Evolutionary conservation across 768 basidiomycete species (phyloP), one percentile per base, ranked within the genome.

Genomic region (Leccinum boreale): DNA sequence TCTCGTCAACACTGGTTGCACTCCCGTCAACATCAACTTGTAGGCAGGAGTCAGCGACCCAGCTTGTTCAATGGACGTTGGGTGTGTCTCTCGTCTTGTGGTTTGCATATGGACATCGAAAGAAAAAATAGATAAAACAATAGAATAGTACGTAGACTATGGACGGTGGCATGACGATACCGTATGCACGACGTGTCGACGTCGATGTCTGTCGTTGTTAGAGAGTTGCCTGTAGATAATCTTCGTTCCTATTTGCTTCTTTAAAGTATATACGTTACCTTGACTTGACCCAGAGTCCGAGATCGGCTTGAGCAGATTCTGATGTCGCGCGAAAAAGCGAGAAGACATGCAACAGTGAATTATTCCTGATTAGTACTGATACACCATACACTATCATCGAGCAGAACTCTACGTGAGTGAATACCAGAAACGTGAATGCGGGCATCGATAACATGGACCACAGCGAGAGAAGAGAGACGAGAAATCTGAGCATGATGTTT

Each of bases 381-480:
- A 59, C 60, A 55, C 14, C 67, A 55, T 24, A 59, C 60, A 53
- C 17, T 66, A 55, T 24, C 23, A 35, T 59, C 45, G 58, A 62
- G 58, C 29, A 57, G 19, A 42, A 33, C 12, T 48, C 55, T 57
- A 52, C 26, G 31, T 15, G 24, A 23, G 33, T 59, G 35, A 53
- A 54, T 47, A 59, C 21, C n/a, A 9, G 26, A 15, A 52, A 50
- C 3, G 28, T 45, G 56, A 52, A 53, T 56, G 52, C 50, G 35
- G 58, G 55, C 42, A 59, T 51, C n/a, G 55, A 28, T 54, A 56
- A 49, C 55, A 48, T 50, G 17, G 47, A 24, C 17, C 23, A 57
- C 57, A 50, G 10, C 3, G 24, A 35, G 15, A 21, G 56, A 24
- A 35, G 14, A 35, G 14, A n/a, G 55, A 50, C 28, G 23, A n/a